Conservation (phyloP, 768 basidiomycete genomes). For the Pleurotus tuoliensis region DNA sequence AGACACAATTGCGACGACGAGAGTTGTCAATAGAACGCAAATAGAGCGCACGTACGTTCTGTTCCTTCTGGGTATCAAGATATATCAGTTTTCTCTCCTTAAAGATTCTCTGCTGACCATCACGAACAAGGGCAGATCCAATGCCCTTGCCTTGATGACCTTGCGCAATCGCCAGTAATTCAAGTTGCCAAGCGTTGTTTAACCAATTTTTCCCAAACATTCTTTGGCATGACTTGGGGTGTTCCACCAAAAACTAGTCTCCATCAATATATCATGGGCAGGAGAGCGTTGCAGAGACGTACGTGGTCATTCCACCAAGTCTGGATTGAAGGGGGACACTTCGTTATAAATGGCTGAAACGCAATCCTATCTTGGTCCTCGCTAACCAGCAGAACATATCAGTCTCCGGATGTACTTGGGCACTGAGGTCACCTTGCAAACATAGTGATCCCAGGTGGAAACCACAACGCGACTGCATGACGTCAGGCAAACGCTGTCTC, state of each 20-base stretch:
- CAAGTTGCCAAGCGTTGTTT: conserved; percentile 6
- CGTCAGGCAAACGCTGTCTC: not conserved
- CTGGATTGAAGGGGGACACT: not conserved
- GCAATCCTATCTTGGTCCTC: conserved; percentile 4
- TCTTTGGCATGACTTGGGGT: conserved; percentile 6
- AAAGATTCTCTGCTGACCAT: conserved; percentile 6
- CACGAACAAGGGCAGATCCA: conserved; percentile 3
- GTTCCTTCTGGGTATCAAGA: conserved; percentile 6
- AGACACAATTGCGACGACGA: not conserved
- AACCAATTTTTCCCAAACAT: conserved; percentile 4
- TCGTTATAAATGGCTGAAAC: conserved; percentile 2
- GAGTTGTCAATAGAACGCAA: not conserved
- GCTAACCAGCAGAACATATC: conserved; percentile 2
- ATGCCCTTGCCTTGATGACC: conserved; percentile 7
- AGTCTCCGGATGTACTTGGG: conserved; percentile 4
- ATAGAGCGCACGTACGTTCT: not conserved
- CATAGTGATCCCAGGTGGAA: conserved; percentile 1
- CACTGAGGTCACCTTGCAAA: conserved; percentile 8
- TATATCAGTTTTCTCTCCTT: conserved; percentile 3
- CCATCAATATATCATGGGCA: not conserved
- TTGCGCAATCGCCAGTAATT: conserved; percentile 4
- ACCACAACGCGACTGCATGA: conserved; percentile 3
- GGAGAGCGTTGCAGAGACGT: not conserved
- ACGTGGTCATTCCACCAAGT: conserved; percentile 2
- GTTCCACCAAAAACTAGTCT: not conserved